Percentiles rank a stretch among this genome's conserved stretches.
phyloP scores from a whole-genome alignment of 1,139 yeast species.

The Taphrina flavorubra region DNA sequence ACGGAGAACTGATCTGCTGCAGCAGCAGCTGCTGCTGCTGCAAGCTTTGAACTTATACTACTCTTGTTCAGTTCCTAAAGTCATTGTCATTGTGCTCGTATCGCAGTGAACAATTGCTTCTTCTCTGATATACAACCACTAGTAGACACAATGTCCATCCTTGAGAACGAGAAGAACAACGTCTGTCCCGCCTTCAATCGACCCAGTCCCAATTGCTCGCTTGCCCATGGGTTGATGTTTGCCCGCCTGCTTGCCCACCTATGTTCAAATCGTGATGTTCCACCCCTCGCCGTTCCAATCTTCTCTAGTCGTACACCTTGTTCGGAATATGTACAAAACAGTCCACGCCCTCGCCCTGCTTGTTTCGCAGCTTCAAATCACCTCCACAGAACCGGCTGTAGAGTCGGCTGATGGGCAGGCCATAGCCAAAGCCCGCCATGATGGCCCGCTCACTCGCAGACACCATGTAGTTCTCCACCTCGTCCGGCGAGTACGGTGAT shows the following conservation, averaged over 20 bases:
- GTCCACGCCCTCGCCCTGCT: slow-evolving; percentile 96
- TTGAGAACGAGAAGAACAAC: neutral
- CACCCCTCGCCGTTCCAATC: neutral
- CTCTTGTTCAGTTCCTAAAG: no score
- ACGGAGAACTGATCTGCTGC: no score
- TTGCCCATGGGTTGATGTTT: no score
- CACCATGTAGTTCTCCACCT: slow-evolving; percentile 23
- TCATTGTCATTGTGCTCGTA: no score
- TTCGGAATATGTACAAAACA: slow-evolving; percentile 73
- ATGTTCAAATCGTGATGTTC: neutral
- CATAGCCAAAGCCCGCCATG: slow-evolving; percentile 77
- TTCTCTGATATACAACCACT: no score
- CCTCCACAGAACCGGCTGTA: slow-evolving; percentile 93
- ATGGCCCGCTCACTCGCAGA: slow-evolving; percentile 38
- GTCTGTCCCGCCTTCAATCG: neutral
- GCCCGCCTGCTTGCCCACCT: no score
- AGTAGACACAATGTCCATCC: no score
- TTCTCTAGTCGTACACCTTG: slow-evolving; percentile 54
- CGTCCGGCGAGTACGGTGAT: slow-evolving; percentile 47
- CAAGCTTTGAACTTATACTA: no score
- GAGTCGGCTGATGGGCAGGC: slow-evolving; percentile 81
- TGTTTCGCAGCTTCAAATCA: slow-evolving; percentile 79
- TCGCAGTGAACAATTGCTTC: no score
- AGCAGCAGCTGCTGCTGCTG: no score
- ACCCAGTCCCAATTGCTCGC: no score